A percentile compares a stretch with the other conserved stretches of the same genome.
phyloP scores from a whole-genome alignment of 805 yeast genomes.

The Ogataea allantospora region DNA sequence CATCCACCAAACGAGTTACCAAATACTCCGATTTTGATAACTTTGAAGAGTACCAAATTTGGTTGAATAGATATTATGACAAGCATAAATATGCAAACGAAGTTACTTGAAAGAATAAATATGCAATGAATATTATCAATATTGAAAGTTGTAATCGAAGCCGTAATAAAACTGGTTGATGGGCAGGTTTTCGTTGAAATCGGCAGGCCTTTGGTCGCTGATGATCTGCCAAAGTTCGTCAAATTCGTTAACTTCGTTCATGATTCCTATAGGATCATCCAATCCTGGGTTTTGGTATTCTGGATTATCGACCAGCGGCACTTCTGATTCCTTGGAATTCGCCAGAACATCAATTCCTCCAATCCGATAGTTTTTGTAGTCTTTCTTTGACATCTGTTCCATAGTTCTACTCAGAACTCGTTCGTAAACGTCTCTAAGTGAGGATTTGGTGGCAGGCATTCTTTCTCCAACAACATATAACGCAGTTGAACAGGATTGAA shows the following conservation, averaged over 20 bases:
- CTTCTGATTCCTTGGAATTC: background rate
- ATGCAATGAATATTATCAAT: background rate
- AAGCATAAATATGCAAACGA: background rate
- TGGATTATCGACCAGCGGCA: background rate
- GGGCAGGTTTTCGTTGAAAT: constrained; percentile 16
- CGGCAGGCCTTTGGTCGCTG: constrained; percentile 1
- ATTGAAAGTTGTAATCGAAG: constrained; percentile 10
- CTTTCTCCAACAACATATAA: constrained; percentile 26
- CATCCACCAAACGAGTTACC: constrained; percentile 3
- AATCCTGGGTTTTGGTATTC: constrained; percentile 1
- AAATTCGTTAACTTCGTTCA: background rate
- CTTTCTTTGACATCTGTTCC: constrained; percentile 18
- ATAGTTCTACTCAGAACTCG: constrained; percentile 19
- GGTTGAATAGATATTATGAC: constrained; percentile 23
- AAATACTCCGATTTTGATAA: constrained; percentile 18
- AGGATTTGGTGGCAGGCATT: constrained; percentile 23
- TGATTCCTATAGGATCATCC: background rate
- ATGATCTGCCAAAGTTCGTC: constrained; percentile 1
- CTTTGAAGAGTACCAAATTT: constrained; percentile 25
- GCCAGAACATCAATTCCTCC: constrained; percentile 19
- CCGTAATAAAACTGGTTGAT: constrained; percentile 15
- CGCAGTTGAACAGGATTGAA: constrained; percentile 27
- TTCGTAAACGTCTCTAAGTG: constrained; percentile 24
- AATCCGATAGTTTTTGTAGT: constrained; percentile 8
- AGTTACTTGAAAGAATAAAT: background rate